Conservation (phyloP, 1,139 yeast genomes). For the Yamadazyma membranifaciens region DNA sequence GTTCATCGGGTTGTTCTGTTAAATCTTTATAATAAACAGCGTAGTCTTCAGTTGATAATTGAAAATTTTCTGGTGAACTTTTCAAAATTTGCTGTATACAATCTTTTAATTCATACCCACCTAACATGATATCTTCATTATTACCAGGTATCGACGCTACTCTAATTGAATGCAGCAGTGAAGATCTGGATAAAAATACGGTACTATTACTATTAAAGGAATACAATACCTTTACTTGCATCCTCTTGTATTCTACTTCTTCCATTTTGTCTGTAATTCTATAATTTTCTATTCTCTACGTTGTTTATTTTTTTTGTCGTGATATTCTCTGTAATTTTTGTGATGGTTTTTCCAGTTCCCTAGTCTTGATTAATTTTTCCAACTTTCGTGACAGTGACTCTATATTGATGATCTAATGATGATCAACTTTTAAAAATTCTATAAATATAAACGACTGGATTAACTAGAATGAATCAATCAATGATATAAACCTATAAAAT, state of each 20-base stretch:
- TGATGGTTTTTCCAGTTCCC: no score
- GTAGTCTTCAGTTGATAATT: slow-evolving; percentile 50
- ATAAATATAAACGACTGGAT: no score
- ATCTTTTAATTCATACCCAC: slow-evolving; percentile 54
- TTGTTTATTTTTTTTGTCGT: no score
- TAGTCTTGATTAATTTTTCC: no score
- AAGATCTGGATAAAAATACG: slow-evolving; percentile 58
- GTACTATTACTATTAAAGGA: slow-evolving; percentile 58
- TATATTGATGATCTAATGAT: no score
- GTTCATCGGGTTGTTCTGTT: slow-evolving; percentile 71
- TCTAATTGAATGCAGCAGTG: slow-evolving; percentile 42
- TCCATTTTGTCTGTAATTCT: slow-evolving; percentile 9
- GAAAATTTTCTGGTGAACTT: slow-evolving; percentile 60
- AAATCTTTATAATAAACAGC: slow-evolving; percentile 73
- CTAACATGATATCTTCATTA: slow-evolving; percentile 40
- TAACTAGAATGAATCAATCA: no score
- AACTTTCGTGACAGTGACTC: no score
- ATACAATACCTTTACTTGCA: slow-evolving; percentile 58
- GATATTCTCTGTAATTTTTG: no score
- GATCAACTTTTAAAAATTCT: no score
- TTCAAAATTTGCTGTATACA: slow-evolving; percentile 51
- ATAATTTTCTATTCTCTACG: no score
- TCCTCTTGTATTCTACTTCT: slow-evolving; percentile 33
- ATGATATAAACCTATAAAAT: no score
- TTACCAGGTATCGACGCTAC: slow-evolving; percentile 39